Evolutionary conservation across 2,329 filamentous ascomycete species (phyloP), one percentile per base, ranked within the genome.

Genomic region (Pyricularia pennisetigena): DNA sequence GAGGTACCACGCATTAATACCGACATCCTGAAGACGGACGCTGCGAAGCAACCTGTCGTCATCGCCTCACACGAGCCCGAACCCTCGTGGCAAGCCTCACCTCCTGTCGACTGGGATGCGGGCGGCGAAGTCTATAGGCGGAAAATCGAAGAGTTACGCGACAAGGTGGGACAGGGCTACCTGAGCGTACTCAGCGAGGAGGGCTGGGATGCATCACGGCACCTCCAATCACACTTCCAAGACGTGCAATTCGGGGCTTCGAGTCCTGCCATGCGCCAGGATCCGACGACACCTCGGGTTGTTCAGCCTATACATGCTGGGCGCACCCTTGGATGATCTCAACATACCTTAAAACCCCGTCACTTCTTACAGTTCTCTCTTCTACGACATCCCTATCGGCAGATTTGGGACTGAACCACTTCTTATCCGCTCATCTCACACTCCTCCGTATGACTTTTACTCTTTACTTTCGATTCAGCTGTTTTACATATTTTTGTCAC

Each of bases 111-210:
- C 69, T 92, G 89, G 85, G 87, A 88, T 69, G 80, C 86, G 62
- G 86, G 87, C 69, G 90, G 90, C 68, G 92, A 95, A 74, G 82
- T 92, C 8, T 98, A 97, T 78, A 88, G 91, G 69, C 91, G 91
- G 76, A 95, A 95, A 78, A 90, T 98, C 68, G 93, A 97, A 77
- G 88, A 91, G 3, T 80, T 97, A 68, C 90, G 93, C 70, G 90
- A 90, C 74, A 92, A 94, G 74, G 89, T 97, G 71, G 94, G 94
- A 35, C 92, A 89, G 73, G 91, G 89, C 54, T 99, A 97, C 85
- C 85, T 99, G 57, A 94, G 89, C 71, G 92, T 91, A 16, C 82
- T 98, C 66, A 90, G 91, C 70, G 94, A 97, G 74, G 91, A 95
- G 76, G 83, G 80, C 61, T 89, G 87, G 86, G 83, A 87, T 70